phyloP scores from a whole-genome alignment of 768 basidiomycete species.

The Cystofilobasidium ferigula region DNA sequence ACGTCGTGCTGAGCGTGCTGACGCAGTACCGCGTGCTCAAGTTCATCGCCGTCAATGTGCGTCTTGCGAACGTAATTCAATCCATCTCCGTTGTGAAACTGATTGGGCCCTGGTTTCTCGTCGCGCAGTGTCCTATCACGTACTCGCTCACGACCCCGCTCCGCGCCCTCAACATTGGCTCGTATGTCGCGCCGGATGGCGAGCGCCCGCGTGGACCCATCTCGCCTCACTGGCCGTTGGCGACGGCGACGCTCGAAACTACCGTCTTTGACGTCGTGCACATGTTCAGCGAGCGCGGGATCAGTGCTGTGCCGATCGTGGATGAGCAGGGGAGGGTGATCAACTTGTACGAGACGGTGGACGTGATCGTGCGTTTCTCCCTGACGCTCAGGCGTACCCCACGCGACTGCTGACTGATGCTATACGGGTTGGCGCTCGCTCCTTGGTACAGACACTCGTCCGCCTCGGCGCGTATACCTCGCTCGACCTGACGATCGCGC shows the following conservation, averaged over 20 bases:
- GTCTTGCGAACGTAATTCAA: constrained; percentile 30
- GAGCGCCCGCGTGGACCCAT: constrained; percentile 20
- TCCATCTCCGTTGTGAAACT: no score
- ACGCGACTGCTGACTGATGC: background rate
- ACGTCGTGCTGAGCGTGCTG: constrained; percentile 87
- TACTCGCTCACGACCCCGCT: constrained; percentile 56
- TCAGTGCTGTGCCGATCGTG: constrained; percentile 92
- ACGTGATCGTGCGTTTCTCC: constrained; percentile 69
- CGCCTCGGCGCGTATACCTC: constrained; percentile 87
- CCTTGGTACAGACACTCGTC: constrained; percentile 63
- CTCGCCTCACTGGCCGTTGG: constrained; percentile 62
- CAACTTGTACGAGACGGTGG: constrained; percentile 95
- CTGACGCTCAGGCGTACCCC: background rate
- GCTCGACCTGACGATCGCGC: constrained; percentile 84
- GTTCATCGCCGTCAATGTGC: constrained; percentile 92
- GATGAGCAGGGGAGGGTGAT: constrained; percentile 72
- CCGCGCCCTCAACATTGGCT: constrained; percentile 67
- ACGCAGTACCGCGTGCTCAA: constrained; percentile 97
- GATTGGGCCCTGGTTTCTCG: background rate
- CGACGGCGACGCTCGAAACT: constrained; percentile 78
- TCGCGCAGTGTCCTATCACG: constrained; percentile 22
- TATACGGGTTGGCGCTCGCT: background rate
- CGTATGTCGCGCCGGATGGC: constrained; percentile 56
- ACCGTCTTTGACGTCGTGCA: constrained; percentile 97
- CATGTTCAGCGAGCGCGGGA: constrained; percentile 90